Evolutionary conservation across 192 early-diverging fungal species (phyloP).

Genomic region (Coemansia sp.): DNA sequence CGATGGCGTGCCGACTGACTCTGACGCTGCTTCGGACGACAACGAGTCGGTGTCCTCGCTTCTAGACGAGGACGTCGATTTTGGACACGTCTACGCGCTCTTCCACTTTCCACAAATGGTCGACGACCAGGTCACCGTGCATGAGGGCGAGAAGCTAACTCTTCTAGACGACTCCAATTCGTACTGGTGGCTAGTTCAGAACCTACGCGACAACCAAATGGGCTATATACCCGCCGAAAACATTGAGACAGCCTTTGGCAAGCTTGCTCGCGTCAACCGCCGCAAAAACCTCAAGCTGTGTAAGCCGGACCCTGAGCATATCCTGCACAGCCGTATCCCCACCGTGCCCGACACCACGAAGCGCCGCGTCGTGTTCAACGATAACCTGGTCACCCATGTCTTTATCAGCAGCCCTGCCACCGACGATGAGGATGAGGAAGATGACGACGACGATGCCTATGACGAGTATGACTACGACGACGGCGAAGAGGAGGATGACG

Average conservation of each 20-base stretch:
- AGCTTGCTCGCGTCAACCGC: slow-evolving; percentile 68
- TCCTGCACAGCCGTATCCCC: slow-evolving; percentile 19
- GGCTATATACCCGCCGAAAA: slow-evolving; percentile 82
- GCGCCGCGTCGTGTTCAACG: slow-evolving; percentile 36
- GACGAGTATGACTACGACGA: slow-evolving; percentile 35
- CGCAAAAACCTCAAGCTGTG: slow-evolving; percentile 59
- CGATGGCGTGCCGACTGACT: slow-evolving; percentile 44
- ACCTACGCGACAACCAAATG: slow-evolving; percentile 59
- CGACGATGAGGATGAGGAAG: slow-evolving; percentile 39
- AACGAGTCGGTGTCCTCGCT: slow-evolving; percentile 40
- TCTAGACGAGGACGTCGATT: slow-evolving; percentile 60
- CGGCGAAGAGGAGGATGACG: slow-evolving; percentile 17
- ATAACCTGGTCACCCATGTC: slow-evolving; percentile 39
- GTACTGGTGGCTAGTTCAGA: slow-evolving; percentile 71
- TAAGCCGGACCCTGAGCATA: slow-evolving; percentile 42
- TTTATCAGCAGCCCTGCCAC: slow-evolving; percentile 31
- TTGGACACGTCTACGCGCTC: slow-evolving; percentile 64
- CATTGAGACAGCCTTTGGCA: slow-evolving; percentile 61
- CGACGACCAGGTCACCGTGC: slow-evolving; percentile 73
- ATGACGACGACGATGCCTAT: slow-evolving; percentile 31
- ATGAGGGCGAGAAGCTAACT: slow-evolving; percentile 68
- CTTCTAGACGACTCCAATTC: slow-evolving; percentile 75
- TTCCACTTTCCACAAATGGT: slow-evolving; percentile 75
- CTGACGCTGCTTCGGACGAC: slow-evolving; percentile 31
- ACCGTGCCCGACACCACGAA: slow-evolving; percentile 20